phyloP scores from a whole-genome alignment of 176 grass and related monocot genomes.

The Elymus sibiricus region DNA sequence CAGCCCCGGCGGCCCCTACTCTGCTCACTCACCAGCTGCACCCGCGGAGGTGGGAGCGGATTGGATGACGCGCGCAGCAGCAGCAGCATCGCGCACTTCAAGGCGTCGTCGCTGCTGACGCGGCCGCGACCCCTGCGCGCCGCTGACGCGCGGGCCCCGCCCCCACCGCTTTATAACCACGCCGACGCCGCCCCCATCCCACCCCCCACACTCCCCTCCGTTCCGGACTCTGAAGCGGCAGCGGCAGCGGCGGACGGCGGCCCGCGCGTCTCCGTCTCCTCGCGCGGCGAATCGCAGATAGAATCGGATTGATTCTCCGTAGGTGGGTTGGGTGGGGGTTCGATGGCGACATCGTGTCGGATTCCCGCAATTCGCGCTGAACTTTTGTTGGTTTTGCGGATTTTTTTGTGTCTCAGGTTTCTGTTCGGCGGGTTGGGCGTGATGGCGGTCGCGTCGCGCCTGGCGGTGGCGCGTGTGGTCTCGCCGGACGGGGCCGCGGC shows the following conservation, averaged over 20 bases:
- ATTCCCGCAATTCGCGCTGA: background rate
- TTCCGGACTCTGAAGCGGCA: background rate
- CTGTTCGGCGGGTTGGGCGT: background rate
- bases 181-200: background rate
- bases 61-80: conserved; percentile 3
- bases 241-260: background rate
- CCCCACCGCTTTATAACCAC: conserved; percentile 26
- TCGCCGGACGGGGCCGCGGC: background rate
- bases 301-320: background rate
- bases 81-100: conserved; percentile 12
- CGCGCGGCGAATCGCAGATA: background rate
- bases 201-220: background rate
- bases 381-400: background rate
- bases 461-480: conserved; percentile 45
- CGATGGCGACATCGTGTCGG: background rate
- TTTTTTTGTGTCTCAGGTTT: background rate
- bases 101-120: conserved; percentile 18
- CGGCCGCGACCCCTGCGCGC: background rate
- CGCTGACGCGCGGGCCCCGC: conserved; percentile 3
- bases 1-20: background rate
- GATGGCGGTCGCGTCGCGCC: conserved; percentile 52
- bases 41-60: background rate
- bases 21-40: background rate
- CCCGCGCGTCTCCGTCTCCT: background rate
- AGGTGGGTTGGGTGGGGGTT: background rate